Evolutionary conservation across 345 rosid species (phyloP).

Genomic region (Citrus mangshanensis): DNA sequence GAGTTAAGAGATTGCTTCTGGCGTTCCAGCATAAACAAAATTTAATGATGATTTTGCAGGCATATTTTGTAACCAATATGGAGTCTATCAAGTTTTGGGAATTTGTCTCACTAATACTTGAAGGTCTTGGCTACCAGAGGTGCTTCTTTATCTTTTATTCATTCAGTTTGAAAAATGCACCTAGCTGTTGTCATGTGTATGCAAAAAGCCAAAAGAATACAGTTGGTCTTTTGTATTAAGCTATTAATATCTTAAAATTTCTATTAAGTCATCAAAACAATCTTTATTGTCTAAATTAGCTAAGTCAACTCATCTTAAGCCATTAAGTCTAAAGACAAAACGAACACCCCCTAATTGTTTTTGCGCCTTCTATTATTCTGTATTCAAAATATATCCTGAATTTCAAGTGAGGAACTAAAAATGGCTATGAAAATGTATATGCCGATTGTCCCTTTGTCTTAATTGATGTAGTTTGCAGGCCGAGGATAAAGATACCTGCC

Average conservation of each 20-base stretch:
- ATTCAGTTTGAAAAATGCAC: not conserved
- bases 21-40: not conserved
- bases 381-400: not conserved
- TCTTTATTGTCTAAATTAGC: not conserved
- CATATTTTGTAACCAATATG: slow-evolving; percentile 90
- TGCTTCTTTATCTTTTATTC: slow-evolving; percentile 18
- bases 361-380: not conserved
- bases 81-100: slow-evolving; percentile 95
- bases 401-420: slow-evolving; percentile 1
- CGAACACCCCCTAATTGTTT: not conserved
- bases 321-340: not conserved
- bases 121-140: slow-evolving; percentile 97
- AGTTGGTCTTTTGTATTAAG: not conserved
- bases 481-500: slow-evolving; percentile 80
- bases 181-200: not conserved
- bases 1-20: slow-evolving; percentile 7
- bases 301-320: not conserved
- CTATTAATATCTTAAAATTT: not conserved
- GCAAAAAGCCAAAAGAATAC: not conserved
- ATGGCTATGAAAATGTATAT: not conserved
- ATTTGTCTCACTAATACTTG: slow-evolving; percentile 62
- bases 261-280: not conserved
- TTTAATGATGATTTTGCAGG: slow-evolving; percentile 42
- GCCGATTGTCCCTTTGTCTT: slow-evolving; percentile 18
- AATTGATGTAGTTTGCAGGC: slow-evolving; percentile 58